Evolutionary conservation across 2,329 filamentous ascomycete species (phyloP).

Genomic region (Camptophora hylomeconis): DNA sequence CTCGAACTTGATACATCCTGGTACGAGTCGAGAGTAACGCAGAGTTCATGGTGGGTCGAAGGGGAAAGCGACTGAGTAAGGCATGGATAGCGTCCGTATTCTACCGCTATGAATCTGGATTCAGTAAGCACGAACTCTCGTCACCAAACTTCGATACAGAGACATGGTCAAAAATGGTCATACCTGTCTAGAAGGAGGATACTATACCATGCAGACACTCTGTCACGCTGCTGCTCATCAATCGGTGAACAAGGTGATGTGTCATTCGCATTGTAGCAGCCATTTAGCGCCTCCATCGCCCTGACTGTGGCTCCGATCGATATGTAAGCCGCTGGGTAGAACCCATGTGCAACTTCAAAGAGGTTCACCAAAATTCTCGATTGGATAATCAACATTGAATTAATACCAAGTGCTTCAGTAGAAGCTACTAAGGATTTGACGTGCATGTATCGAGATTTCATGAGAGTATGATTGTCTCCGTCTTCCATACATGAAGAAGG

Average conservation of each 20-base stretch:
- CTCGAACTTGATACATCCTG: too few species aligned
- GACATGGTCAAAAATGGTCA: not conserved
- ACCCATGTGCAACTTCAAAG: constrained; percentile 4
- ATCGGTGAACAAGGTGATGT: not conserved
- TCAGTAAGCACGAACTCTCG: not conserved
- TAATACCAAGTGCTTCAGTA: constrained; percentile 3
- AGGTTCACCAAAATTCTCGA: constrained; percentile 4
- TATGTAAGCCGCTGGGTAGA: constrained; percentile 5
- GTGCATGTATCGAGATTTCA: constrained; percentile 1
- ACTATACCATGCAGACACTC: constrained; percentile 4
- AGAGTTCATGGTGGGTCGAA: constrained; percentile 1
- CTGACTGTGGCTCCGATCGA: constrained; percentile 3
- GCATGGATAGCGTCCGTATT: constrained; percentile 1
- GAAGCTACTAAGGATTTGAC: constrained; percentile 1
- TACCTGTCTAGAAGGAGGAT: constrained; percentile 6
- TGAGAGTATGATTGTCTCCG: not conserved
- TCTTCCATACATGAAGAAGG: not conserved
- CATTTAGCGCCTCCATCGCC: constrained; percentile 4
- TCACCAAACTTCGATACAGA: too few species aligned
- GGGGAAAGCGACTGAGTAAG: constrained; percentile 3
- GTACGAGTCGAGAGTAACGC: constrained; percentile 3
- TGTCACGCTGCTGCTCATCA: constrained; percentile 2
- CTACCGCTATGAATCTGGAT: constrained; percentile 4
- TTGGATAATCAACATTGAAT: constrained; percentile 3
- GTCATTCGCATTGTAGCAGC: not conserved